Evolutionary conservation across 805 yeast genomes (phyloP), one percentile per base, ranked within the genome.

Genomic region (Kodamaea restingae): DNA sequence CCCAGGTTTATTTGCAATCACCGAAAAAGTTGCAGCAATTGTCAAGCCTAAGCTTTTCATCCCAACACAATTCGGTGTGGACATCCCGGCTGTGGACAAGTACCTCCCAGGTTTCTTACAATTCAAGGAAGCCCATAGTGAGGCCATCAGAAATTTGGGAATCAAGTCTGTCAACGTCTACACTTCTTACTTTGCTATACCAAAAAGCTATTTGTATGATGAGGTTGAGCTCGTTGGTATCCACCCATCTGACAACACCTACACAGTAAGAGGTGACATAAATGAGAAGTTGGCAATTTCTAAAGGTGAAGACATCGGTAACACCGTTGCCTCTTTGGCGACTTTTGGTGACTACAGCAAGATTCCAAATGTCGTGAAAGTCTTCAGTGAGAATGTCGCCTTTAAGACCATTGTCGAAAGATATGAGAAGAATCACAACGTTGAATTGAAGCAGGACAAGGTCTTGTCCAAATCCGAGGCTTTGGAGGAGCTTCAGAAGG

Each of bases 51-150:
- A 72, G 51, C 51, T 76, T 24, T 79, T 67, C 59, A 70, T 78
- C 46, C 82, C 84, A 22, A 72, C 81, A 2, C 84, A 78, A 49
- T 80, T 74, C 48, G 88, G 86, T 29, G 49, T 64, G 15, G 78
- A 76, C 39, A 36, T 68, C 12, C 52, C 46, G 2, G 59, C 51
- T 7, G 54, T 54, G 15, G 48, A 48, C 3, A 42, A 47, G 15
- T 28, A 38, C 15, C 53, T 65, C 15, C 71, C 76, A 5, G 64
- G 61, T 1, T 59, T 73, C 40, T 49, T 58, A 21, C 49, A 34
- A 1, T 9, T 41, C 14, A 75, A 75, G 52, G 32, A 52, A 1
- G 49, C 40, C 1, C 76, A 74, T 48, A 51, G 70, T 4, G 49
- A 51, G 2, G 58, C 51, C 10, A 65, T 73, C 14, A 65, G 79